Evolutionary conservation across 345 rosid species (phyloP).

Genomic region (Bretschneidera sinensis): DNA sequence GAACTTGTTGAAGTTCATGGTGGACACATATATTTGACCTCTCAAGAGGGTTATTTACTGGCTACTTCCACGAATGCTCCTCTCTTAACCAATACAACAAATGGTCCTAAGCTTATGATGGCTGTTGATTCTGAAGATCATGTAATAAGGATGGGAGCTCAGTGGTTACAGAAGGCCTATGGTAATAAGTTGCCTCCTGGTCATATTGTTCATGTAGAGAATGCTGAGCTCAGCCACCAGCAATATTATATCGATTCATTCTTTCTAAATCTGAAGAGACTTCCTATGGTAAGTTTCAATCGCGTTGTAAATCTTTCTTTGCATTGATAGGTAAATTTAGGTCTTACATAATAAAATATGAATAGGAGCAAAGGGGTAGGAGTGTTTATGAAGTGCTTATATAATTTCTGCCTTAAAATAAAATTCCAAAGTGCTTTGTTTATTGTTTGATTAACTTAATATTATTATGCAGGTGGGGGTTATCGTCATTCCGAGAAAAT

Average conservation of each 20-base stretch:
- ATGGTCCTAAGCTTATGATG: constrained; percentile 69
- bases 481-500: constrained; percentile 82
- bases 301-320: constrained; percentile 1
- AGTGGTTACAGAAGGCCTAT: constrained; percentile 62
- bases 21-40: constrained; percentile 88
- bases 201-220: constrained; percentile 69
- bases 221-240: constrained; percentile 62
- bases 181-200: constrained; percentile 64
- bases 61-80: constrained; percentile 96
- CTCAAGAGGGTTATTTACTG: constrained; percentile 86
- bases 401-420: background rate
- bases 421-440: background rate
- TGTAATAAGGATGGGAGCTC: constrained; percentile 77
- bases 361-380: background rate
- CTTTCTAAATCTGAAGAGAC: constrained; percentile 83
- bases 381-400: background rate
- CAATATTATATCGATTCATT: constrained; percentile 85
- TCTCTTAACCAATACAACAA: constrained; percentile 59
- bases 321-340: background rate
- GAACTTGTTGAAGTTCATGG: constrained; percentile 96
- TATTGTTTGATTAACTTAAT: too few species aligned
- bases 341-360: background rate
- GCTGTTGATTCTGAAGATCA: constrained; percentile 69
- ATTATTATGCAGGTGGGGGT: constrained; percentile 74
- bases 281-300: constrained; percentile 72